Evolutionary conservation across 495 filamentous ascomycete species (phyloP).

Genomic region (Tuber brumale): DNA sequence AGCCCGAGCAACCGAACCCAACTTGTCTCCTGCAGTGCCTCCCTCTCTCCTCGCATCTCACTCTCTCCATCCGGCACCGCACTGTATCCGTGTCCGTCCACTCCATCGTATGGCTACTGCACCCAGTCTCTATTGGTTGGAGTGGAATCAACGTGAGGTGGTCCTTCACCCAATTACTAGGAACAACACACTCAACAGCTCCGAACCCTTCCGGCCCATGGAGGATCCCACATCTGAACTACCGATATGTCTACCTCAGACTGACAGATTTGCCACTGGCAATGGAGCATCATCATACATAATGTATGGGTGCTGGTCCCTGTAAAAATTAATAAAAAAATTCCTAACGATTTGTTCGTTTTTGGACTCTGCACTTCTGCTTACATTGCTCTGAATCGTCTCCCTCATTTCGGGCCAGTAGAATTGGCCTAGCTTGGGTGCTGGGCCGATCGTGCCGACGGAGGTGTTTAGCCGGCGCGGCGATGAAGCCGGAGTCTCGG

Average conservation of each 20-base stretch:
- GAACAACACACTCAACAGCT: background rate
- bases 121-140: background rate
- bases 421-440: background rate
- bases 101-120: background rate
- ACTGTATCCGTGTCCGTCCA: background rate
- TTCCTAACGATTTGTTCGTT: background rate
- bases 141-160: background rate
- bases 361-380: background rate
- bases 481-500: constrained; percentile 5
- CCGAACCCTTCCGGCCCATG: background rate
- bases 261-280: constrained; percentile 1
- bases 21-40: background rate
- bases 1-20: background rate
- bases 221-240: background rate
- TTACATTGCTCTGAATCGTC: background rate
- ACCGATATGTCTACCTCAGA: background rate
- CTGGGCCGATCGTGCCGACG: background rate
- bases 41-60: background rate
- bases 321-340: background rate
- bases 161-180: background rate
- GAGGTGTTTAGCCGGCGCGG: background rate
- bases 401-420: constrained; percentile 3
- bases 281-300: background rate
- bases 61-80: background rate
- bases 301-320: background rate